Percentiles rank a stretch among this genome's conserved stretches.
Conservation (phyloP, 2,329 filamentous ascomycete species). For the Phialophora chinensis region DNA sequence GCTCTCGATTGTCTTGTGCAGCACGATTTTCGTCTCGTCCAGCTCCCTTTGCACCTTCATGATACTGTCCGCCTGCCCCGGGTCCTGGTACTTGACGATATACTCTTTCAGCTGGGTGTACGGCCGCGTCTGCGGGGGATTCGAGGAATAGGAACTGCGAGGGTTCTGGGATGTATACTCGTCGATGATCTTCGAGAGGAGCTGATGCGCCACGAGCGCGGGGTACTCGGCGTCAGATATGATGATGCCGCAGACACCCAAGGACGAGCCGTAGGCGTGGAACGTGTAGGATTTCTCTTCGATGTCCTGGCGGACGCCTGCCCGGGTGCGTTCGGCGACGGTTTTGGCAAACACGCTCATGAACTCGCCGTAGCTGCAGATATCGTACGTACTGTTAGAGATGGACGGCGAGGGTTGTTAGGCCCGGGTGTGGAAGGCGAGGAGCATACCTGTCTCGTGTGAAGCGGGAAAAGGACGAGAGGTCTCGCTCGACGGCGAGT, state of each 20-base stretch:
- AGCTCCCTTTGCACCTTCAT: conserved; percentile 95
- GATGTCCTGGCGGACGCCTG: conserved; percentile 83
- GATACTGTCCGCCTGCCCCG: conserved; percentile 80
- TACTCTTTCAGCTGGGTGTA: conserved; percentile 83
- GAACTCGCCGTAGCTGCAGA: conserved; percentile 65
- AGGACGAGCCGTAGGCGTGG: conserved; percentile 76
- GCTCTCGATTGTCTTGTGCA: conserved; percentile 94
- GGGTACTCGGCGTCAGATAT: conserved; percentile 79
- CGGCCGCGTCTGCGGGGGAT: conserved; percentile 57
- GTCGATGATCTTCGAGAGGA: conserved; percentile 84
- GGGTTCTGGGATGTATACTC: conserved; percentile 83
- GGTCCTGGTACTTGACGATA: conserved; percentile 51
- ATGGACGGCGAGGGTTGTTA: not conserved
- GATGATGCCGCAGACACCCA: conserved; percentile 77
- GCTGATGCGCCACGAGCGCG: conserved; percentile 78
- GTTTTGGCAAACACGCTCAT: conserved; percentile 87
- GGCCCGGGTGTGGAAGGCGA: conserved; percentile 4
- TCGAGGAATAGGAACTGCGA: conserved; percentile 67
- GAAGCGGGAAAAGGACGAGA: conserved; percentile 80
- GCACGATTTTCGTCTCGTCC: conserved; percentile 94
- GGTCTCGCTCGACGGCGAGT: conserved; percentile 76
- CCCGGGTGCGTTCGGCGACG: conserved; percentile 80
- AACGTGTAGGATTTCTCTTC: conserved; percentile 82
- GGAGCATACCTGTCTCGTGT: conserved; percentile 68
- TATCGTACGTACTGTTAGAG: conserved; percentile 20